Conservation (phyloP, 306 rosid genomes). For the Casuarina equisetifolia region DNA sequence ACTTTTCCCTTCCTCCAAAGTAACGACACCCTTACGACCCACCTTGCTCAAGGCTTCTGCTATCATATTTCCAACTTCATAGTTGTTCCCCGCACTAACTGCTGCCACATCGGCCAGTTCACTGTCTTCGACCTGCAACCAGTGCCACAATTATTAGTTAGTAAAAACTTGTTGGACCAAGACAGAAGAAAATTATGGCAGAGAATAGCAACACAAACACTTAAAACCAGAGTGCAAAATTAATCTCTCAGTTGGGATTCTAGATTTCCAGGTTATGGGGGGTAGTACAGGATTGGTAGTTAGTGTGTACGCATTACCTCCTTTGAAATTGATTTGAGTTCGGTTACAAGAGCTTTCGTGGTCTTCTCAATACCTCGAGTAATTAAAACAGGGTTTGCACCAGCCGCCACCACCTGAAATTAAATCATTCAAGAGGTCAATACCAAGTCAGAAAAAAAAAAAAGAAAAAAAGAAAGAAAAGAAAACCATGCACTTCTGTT, state of each 20-base stretch:
- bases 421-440: background rate
- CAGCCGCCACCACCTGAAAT: slow-evolving; percentile 92
- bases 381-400: slow-evolving; percentile 96
- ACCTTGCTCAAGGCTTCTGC: slow-evolving; percentile 99
- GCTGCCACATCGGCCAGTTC: slow-evolving; percentile 99
- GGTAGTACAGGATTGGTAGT: no score
- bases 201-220: background rate
- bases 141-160: slow-evolving; percentile 2
- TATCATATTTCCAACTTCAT: slow-evolving; percentile 92
- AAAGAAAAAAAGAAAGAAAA: background rate
- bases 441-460: background rate
- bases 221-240: background rate
- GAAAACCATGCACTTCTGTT: no score
- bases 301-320: slow-evolving; percentile 50
- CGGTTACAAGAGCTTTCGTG: slow-evolving; percentile 69
- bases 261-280: no score
- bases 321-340: slow-evolving; percentile 80
- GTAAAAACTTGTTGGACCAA: background rate
- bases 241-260: background rate
- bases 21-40: slow-evolving; percentile 98
- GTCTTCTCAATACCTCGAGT: slow-evolving; percentile 99
- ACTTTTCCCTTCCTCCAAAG: slow-evolving; percentile 98
- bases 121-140: slow-evolving; percentile 89
- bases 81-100: slow-evolving; percentile 96
- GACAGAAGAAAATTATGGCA: background rate